A percentile compares a stretch with the other conserved stretches of the same genome.
Conservation (phyloP, 306 rosid genomes). For the Malus sieversii region DNA sequence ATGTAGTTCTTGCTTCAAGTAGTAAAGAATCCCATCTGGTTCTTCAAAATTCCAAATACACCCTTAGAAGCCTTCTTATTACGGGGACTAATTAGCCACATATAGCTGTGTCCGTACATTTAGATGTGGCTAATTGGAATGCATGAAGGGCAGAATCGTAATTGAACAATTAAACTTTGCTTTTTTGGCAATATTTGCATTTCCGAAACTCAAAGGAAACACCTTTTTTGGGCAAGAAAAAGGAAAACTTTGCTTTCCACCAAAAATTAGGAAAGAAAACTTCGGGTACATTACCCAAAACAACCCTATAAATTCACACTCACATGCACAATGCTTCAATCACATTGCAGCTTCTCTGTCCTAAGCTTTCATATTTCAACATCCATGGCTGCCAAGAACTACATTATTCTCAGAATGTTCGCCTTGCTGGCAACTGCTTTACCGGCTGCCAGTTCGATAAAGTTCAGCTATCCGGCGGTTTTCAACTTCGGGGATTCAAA, state of each 20-base stretch:
- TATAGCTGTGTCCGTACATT: neutral
- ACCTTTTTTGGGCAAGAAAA: neutral
- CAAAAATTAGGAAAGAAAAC: neutral
- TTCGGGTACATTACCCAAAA: neutral
- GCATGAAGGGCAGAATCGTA: neutral
- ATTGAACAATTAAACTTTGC: neutral
- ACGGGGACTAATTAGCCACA: neutral
- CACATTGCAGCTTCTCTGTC: neutral
- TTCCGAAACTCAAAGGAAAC: neutral
- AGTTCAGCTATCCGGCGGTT: constrained; percentile 49
- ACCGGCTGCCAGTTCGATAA: constrained; percentile 24
- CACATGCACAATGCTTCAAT: neutral
- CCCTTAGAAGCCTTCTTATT: neutral
- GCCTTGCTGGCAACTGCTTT: constrained; percentile 19
- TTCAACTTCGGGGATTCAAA: constrained; percentile 90
- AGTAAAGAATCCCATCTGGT: neutral
- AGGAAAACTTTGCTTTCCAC: neutral
- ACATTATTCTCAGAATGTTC: constrained; percentile 11
- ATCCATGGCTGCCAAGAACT: constrained; percentile 35
- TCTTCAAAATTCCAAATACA: neutral
- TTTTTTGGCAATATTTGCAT: neutral
- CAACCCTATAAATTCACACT: neutral
- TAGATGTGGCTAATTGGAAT: neutral
- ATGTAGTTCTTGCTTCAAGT: neutral
- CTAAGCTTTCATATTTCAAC: neutral